Evolutionary conservation across 768 basidiomycete species (phyloP).

Genomic region (Tephrocybe rancida): DNA sequence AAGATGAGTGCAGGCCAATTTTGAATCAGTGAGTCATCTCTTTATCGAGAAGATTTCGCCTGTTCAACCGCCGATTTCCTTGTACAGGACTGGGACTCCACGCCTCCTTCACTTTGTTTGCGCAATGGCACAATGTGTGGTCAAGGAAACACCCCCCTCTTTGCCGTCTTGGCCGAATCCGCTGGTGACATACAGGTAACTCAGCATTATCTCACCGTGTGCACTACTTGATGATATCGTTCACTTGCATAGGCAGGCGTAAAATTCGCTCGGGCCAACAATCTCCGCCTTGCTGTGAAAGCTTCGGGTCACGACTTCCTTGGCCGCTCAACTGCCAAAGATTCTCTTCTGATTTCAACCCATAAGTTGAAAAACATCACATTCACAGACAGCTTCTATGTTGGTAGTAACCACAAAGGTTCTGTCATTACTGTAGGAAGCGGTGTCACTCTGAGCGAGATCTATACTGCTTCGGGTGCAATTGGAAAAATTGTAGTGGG

Average conservation of each 20-base stretch:
- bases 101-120: constrained; percentile 27
- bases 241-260: constrained; percentile 19
- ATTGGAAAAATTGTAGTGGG: constrained; percentile 27
- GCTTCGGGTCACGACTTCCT: constrained; percentile 35
- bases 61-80: not conserved
- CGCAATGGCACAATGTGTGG: constrained; percentile 24
- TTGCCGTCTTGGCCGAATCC: constrained; percentile 29
- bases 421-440: constrained; percentile 29
- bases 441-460: constrained; percentile 23
- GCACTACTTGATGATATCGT: constrained; percentile 15
- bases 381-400: constrained; percentile 20
- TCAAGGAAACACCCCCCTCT: constrained; percentile 33
- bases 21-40: constrained; percentile 14
- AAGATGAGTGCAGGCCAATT: constrained; percentile 7
- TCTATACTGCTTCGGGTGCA: constrained; percentile 23
- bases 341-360: constrained; percentile 33
- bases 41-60: no score
- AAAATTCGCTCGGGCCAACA: constrained; percentile 26
- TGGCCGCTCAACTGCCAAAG: constrained; percentile 35
- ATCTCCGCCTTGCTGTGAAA: constrained; percentile 33
- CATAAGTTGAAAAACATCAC: constrained; percentile 26
- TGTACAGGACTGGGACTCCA: constrained; percentile 25
- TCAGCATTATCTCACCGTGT: not conserved
- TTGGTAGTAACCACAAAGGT: constrained; percentile 21
- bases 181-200: constrained; percentile 31